Percentiles rank a stretch among this genome's conserved stretches.
phyloP scores from a whole-genome alignment of 2,329 filamentous ascomycete genomes.

The Lasiodiplodia sp. region DNA sequence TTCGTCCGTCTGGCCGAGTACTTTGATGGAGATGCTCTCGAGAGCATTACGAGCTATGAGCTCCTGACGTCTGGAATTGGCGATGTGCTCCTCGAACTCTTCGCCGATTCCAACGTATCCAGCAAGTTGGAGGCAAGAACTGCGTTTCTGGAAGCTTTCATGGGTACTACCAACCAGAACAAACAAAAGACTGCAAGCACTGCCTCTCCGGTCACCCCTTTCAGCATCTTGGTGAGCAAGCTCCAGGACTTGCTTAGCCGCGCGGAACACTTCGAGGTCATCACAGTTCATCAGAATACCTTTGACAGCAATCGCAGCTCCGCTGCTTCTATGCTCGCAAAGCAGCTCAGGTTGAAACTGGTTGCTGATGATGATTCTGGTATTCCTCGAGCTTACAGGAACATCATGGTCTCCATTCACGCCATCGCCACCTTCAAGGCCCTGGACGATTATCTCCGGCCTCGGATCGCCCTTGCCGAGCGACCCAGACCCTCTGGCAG shows the following conservation, averaged over 20 bases:
- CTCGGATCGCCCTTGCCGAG: constrained; percentile 83
- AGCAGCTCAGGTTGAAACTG: constrained; percentile 89
- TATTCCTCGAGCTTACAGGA: constrained; percentile 85
- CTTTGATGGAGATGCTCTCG: constrained; percentile 86
- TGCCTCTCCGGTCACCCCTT: constrained; percentile 79
- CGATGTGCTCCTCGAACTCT: constrained; percentile 79
- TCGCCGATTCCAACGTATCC: constrained; percentile 72
- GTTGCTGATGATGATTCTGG: constrained; percentile 90
- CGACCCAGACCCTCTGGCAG: constrained; percentile 67
- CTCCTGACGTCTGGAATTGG: constrained; percentile 90
- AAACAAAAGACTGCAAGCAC: constrained; percentile 70
- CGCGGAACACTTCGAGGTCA: constrained; percentile 96
- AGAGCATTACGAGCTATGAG: constrained; percentile 95
- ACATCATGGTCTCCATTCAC: constrained; percentile 98
- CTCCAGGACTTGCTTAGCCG: constrained; percentile 94
- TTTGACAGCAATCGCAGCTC: constrained; percentile 90
- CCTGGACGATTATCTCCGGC: constrained; percentile 92
- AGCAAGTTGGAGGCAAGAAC: constrained; percentile 70
- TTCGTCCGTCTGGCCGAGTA: constrained; percentile 81
- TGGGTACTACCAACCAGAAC: constrained; percentile 71
- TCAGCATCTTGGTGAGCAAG: constrained; percentile 91
- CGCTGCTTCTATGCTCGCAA: constrained; percentile 93
- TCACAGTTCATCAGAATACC: constrained; percentile 92
- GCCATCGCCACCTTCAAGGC: constrained; percentile 98
- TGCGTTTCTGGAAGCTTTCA: constrained; percentile 90